Conservation (phyloP, 345 rosid species). For the Toxicodendron radicans region DNA sequence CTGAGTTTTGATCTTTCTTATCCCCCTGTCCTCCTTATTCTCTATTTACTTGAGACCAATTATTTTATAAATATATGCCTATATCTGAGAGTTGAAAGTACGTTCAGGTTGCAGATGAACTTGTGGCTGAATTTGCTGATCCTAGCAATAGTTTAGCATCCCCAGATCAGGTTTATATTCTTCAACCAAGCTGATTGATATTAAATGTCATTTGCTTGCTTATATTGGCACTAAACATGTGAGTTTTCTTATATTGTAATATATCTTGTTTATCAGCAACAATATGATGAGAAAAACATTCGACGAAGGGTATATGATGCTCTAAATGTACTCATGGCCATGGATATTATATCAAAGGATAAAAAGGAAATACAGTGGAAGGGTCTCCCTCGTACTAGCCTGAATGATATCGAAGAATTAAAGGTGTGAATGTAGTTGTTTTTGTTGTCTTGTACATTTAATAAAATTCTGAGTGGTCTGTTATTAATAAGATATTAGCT, state of each 20-base stretch:
- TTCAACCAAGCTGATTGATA: slow-evolving; percentile 6
- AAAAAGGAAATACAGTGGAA: slow-evolving; percentile 98
- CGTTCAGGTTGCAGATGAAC: slow-evolving; percentile 97
- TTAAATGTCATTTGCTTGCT: neutral
- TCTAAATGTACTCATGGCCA: slow-evolving; percentile 96
- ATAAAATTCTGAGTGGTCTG: slow-evolving; percentile 7
- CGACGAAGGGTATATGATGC: slow-evolving; percentile 99
- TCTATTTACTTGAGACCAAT: neutral
- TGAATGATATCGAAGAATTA: slow-evolving; percentile 87
- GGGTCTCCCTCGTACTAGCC: slow-evolving; percentile 95
- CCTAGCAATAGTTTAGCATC: slow-evolving; percentile 66
- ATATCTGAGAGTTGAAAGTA: slow-evolving; percentile 38
- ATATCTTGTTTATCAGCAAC: slow-evolving; percentile 58
- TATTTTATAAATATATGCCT: slow-evolving; percentile 8
- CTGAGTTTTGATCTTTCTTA: neutral
- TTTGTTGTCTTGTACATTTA: slow-evolving; percentile 12
- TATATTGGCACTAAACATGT: neutral
- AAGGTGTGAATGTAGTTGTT: slow-evolving; percentile 56
- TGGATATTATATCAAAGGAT: slow-evolving; percentile 97
- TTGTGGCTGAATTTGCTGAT: slow-evolving; percentile 95
- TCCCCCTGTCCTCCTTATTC: neutral
- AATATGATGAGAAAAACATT: slow-evolving; percentile 97
- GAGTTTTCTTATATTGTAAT: slow-evolving; percentile 8
- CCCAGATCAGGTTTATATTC: slow-evolving; percentile 80
- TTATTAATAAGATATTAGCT: slow-evolving; percentile 24